Evolutionary conservation across 441 rosid genomes (phyloP).

Genomic region (Brassica balearica): DNA sequence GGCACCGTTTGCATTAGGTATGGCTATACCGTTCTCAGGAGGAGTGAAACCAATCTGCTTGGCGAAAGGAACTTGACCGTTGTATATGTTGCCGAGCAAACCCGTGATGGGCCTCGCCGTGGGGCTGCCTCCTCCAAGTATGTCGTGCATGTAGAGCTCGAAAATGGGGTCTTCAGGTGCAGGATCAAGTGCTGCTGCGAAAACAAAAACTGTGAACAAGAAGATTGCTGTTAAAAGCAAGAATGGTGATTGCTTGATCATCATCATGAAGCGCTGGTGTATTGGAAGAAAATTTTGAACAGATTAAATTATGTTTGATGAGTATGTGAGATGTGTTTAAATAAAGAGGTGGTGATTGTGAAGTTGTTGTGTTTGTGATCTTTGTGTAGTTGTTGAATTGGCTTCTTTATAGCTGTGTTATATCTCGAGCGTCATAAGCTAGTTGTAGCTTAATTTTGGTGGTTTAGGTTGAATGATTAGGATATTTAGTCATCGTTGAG

Average conservation of each 20-base stretch:
- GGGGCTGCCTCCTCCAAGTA: conserved; percentile 84
- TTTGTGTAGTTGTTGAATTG: conserved; percentile 53
- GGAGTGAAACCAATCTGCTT: conserved; percentile 75
- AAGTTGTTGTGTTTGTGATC: conserved; percentile 42
- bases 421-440: conserved; percentile 6
- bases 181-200: conserved; percentile 44
- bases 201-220: conserved; percentile 39
- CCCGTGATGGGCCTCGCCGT: conserved; percentile 90
- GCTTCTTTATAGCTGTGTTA: conserved; percentile 24
- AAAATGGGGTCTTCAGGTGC: conserved; percentile 52
- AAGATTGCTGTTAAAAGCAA: conserved; percentile 39
- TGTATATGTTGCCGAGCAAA: conserved; percentile 83
- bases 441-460: conserved; percentile 1
- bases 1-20: conserved; percentile 90
- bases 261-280: conserved; percentile 43
- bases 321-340: conserved; percentile 38
- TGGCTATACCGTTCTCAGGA: conserved; percentile 66
- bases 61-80: conserved; percentile 90
- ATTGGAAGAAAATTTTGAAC: background rate
- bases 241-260: conserved; percentile 48
- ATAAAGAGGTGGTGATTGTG: conserved; percentile 41
- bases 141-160: conserved; percentile 89
- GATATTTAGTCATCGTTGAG: background rate
- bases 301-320: conserved; percentile 31
- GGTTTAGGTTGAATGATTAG: conserved; percentile 8